Base-by-base conservation (phyloP, 2,329 filamentous ascomycete species). In the Colletotrichum sp. region DNA sequence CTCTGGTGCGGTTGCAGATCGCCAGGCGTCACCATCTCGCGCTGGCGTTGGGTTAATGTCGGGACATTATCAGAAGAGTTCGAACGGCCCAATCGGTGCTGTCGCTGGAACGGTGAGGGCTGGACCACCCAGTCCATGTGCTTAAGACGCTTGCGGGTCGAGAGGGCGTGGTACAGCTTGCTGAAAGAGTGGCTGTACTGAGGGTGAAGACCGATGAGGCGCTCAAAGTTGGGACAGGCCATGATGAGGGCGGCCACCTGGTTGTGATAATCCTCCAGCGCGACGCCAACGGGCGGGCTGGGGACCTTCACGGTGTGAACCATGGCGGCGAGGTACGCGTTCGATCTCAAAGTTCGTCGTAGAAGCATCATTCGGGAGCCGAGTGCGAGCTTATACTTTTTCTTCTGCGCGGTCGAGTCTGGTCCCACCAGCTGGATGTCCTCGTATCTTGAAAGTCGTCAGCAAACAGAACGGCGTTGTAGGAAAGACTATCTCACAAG, bases 181-280 rank as follows among this genome's bases (percentile, higher is more conserved):
- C 86, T 89, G 78, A 90, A 92, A 2, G 87, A 86, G 81, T 92
- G 90, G 71, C 89, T 85, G 80, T 93, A 92, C 5, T 83, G 82
- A 4, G 88, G 86, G 71, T 90, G 86, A 52, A 90, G 89, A 1
- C 92, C 91, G 13, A 87, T 83, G 8, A 93, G 83, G 66, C 87
- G 86, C 82, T 93, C 92, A 13, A 94, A 84, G 77, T 93, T 93
- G 4, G 92, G 92, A 72, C 92, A 93, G 0, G 90, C 89, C 91
- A 93, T 92, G 73, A 93, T 86, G 28, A 93, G 82, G 7, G 92
- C 89, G 0, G 92, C 91, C 3, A 93, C 86, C 5, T 91, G 81
- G 78, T 92, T 88, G 75, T 91, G 87, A 79, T 93, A 93, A 61
- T 88, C 85, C 43, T 88, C 87, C 21, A 83, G 65, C 13, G 84